Evolutionary conservation across 164 flowering plant genomes (phyloP).

Genomic region (Nymphaea thermarum): DNA sequence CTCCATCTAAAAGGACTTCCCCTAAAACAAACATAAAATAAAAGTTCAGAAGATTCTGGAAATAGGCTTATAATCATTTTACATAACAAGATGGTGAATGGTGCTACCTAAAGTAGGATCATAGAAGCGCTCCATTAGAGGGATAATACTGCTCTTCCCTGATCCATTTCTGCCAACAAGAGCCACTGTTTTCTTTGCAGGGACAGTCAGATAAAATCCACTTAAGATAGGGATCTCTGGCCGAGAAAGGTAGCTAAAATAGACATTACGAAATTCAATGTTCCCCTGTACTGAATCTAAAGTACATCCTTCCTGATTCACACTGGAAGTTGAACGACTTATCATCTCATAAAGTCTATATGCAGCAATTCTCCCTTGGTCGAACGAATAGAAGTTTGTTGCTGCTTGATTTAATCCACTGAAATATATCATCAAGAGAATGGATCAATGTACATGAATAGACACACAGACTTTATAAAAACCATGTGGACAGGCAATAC

Average conservation of each 20-base stretch:
- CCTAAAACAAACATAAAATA: constrained; percentile 36
- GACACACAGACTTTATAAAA: background rate
- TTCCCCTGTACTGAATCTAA: constrained; percentile 73
- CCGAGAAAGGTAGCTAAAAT: constrained; percentile 91
- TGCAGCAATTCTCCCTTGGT: constrained; percentile 98
- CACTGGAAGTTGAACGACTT: constrained; percentile 71
- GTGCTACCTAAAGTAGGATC: constrained; percentile 88
- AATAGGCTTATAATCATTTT: too few species aligned
- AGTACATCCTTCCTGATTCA: constrained; percentile 62
- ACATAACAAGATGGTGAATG: background rate
- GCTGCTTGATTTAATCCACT: constrained; percentile 99
- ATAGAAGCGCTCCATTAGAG: constrained; percentile 97
- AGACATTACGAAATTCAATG: constrained; percentile 93
- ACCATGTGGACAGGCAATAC: background rate
- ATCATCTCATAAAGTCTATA: constrained; percentile 97
- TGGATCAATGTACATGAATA: background rate
- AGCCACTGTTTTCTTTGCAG: constrained; percentile 92
- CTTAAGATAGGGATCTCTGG: constrained; percentile 97
- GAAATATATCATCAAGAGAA: background rate
- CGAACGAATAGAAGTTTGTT: constrained; percentile 95
- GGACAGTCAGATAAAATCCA: constrained; percentile 87
- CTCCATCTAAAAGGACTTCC: constrained; percentile 95
- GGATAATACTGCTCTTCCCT: constrained; percentile 97
- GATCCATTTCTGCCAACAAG: constrained; percentile 98
- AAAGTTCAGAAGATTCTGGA: too few species aligned